A percentile compares a stretch with the other conserved stretches of the same genome.
Conservation (phyloP, 2,329 filamentous ascomycete species). For the Ascochyta pisi region DNA sequence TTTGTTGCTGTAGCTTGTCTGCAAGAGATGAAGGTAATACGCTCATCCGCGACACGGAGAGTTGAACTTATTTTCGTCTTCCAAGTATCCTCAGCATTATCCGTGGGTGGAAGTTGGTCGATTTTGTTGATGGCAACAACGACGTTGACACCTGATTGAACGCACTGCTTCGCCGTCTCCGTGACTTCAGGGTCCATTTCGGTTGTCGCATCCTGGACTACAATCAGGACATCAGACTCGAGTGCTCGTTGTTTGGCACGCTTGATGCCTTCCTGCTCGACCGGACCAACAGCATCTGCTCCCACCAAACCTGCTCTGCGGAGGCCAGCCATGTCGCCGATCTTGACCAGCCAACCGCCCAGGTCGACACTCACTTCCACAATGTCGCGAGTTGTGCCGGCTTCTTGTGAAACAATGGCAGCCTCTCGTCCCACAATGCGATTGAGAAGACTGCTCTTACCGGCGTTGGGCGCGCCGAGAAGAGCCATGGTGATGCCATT, state of each 20-base stretch:
- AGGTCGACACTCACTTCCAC: conserved; percentile 92
- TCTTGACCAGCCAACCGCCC: conserved; percentile 86
- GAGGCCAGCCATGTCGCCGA: conserved; percentile 94
- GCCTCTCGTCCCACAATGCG: conserved; percentile 88
- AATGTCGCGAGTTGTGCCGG: conserved; percentile 91
- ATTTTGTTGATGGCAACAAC: conserved; percentile 68
- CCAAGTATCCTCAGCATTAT: conserved; percentile 23
- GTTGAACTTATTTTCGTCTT: conserved; percentile 27
- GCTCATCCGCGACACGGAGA: conserved; percentile 45
- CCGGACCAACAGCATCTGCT: conserved; percentile 64
- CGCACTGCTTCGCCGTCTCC: conserved; percentile 60
- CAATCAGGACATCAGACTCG: conserved; percentile 84
- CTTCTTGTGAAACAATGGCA: conserved; percentile 91
- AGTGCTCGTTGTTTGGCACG: conserved; percentile 81
- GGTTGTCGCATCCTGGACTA: conserved; percentile 71
- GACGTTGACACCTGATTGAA: conserved; percentile 59
- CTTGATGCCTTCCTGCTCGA: conserved; percentile 90
- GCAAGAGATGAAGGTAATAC: conserved; percentile 75
- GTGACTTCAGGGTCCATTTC: conserved; percentile 69
- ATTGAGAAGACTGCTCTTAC: conserved; percentile 94
- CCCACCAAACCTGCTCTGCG: conserved; percentile 56
- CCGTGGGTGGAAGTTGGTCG: conserved; percentile 57
- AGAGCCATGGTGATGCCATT: conserved; percentile 87
- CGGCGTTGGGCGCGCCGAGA: conserved; percentile 89
- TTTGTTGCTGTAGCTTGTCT: conserved; percentile 55